These are phyloP conservation scores for Ichthyophthirius multifiliis DNA, from an alignment of 169 alveolate genomes.

Conservation along the genomic window DNA sequence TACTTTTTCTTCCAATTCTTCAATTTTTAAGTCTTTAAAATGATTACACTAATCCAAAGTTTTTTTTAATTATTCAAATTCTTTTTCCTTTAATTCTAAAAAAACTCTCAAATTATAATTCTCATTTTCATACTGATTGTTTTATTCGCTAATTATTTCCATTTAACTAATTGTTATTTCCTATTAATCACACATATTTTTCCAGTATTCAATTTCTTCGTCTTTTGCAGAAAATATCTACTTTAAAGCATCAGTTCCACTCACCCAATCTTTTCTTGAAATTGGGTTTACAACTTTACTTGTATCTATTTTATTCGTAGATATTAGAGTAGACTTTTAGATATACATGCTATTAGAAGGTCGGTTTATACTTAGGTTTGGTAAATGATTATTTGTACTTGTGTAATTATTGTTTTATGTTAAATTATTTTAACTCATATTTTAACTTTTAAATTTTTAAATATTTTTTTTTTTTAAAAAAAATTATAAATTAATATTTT, in stretches of 20 bases:
- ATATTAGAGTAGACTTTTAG: background rate
- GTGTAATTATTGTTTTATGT: no score
- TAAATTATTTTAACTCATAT: no score
- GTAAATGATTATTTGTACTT: no score
- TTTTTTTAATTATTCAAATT: no score
- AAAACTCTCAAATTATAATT: no score
- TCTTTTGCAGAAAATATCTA: background rate
- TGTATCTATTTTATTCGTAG: background rate
- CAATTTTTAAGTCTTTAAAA: background rate
- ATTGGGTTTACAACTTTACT: background rate
- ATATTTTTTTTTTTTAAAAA: no score
- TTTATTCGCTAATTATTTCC: background rate
- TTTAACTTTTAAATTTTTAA: no score
- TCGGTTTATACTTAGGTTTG: background rate
- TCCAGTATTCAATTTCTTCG: slow-evolving; percentile 10
- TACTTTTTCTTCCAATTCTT: background rate
- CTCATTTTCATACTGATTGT: background rate
- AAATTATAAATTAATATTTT: no score
- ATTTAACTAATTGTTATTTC: background rate
- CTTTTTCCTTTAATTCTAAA: no score
- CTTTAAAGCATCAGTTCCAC: background rate
- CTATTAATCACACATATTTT: background rate
- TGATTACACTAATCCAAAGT: background rate
- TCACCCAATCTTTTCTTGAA: slow-evolving; percentile 2
- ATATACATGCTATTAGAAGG: background rate